phyloP scores from a whole-genome alignment of 176 grass and related monocot species.

The Saccharum spontaneum region DNA sequence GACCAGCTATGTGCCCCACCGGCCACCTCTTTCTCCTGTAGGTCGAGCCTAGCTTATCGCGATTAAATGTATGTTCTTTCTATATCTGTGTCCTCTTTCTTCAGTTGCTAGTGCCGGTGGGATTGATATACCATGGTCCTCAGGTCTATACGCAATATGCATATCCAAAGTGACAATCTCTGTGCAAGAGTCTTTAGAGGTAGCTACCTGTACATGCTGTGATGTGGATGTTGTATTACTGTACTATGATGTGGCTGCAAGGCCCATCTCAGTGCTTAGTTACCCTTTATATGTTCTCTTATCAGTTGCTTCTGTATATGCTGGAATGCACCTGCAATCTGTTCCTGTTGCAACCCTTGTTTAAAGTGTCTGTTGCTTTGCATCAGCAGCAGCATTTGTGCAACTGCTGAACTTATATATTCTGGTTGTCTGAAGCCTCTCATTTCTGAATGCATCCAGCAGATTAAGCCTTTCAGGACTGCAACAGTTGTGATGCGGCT shows the following conservation, averaged over 20 bases:
- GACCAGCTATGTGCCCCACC: slow-evolving; percentile 64
- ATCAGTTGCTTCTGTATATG: neutral
- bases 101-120: slow-evolving; percentile 15
- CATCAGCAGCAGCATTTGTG: neutral
- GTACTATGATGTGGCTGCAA: slow-evolving; percentile 46
- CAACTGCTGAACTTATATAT: neutral
- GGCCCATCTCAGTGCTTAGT: slow-evolving; percentile 49
- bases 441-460: neutral
- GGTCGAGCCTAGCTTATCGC: slow-evolving; percentile 61
- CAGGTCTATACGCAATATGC: slow-evolving; percentile 22
- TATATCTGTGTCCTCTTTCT: neutral
- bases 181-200: slow-evolving; percentile 27
- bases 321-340: neutral
- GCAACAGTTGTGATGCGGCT: neutral
- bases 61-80: slow-evolving; percentile 29
- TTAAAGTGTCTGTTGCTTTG: neutral
- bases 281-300: slow-evolving; percentile 15
- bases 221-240: slow-evolving; percentile 27
- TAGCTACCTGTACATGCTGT: slow-evolving; percentile 47
- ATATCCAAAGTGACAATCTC: slow-evolving; percentile 28
- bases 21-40: slow-evolving; percentile 78
- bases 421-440: neutral
- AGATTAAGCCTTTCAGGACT: neutral
- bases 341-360: neutral
- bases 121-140: slow-evolving; percentile 41